phyloP scores from a whole-genome alignment of 495 filamentous ascomycete genomes.

The Talaromyces borbonicus region DNA sequence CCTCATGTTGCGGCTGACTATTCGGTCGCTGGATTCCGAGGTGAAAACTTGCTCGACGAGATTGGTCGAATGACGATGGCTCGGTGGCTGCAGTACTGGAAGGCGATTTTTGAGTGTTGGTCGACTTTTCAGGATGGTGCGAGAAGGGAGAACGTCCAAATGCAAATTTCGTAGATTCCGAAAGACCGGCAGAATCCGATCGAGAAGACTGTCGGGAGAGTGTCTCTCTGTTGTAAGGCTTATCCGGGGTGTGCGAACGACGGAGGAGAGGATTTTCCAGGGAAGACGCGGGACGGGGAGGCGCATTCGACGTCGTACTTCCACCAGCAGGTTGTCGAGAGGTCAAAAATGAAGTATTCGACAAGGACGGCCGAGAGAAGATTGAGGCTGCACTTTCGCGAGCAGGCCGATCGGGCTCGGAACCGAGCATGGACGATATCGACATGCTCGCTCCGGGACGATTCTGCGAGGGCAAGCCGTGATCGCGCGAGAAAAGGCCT shows the following conservation, averaged over 20 bases:
- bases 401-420: constrained; percentile 51
- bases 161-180: constrained; percentile 26
- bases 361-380: constrained; percentile 42
- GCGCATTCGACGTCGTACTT: constrained; percentile 38
- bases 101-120: constrained; percentile 29
- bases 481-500: constrained; percentile 44
- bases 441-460: constrained; percentile 80
- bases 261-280: constrained; percentile 53
- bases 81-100: constrained; percentile 26
- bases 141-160: constrained; percentile 21
- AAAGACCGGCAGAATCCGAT: constrained; percentile 33
- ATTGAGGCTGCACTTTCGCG: constrained; percentile 43
- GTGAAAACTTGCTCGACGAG: constrained; percentile 32
- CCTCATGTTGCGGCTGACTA: constrained; percentile 35
- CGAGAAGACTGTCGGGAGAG: constrained; percentile 27
- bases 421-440: constrained; percentile 81
- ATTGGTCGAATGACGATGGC: constrained; percentile 21
- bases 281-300: constrained; percentile 29
- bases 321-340: constrained; percentile 25
- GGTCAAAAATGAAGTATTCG: constrained; percentile 26
- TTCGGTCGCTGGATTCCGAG: constrained; percentile 31
- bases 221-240: constrained; percentile 28
- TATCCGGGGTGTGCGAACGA: constrained; percentile 67
- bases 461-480: constrained; percentile 35
- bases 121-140: constrained; percentile 31